Conservation (phyloP, 306 rosid genomes). For the Carpinus viminea region DNA sequence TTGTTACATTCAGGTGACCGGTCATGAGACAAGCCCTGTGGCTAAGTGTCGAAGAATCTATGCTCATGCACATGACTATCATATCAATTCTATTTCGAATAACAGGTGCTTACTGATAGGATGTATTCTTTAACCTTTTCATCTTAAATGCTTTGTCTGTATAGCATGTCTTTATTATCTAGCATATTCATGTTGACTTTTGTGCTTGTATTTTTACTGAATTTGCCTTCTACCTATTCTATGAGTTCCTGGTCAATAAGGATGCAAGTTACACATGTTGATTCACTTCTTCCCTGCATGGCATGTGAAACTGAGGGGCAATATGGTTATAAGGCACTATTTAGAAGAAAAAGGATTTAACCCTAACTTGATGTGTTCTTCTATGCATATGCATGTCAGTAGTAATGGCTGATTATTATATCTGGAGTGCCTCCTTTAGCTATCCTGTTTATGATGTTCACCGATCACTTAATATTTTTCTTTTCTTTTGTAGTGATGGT, state of each 20-base stretch:
- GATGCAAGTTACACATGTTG: not conserved
- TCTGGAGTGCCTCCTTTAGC: not conserved
- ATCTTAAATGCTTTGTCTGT: not conserved
- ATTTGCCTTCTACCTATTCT: not conserved
- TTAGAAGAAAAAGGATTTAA: not conserved
- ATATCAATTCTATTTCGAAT: conserved; percentile 70
- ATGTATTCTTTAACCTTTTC: not conserved
- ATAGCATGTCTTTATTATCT: not conserved
- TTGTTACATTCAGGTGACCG: conserved; percentile 50
- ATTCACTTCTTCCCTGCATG: not conserved
- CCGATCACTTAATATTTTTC: conserved; percentile 3
- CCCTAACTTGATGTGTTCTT: not conserved
- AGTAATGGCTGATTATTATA: not conserved
- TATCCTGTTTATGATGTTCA: not conserved
- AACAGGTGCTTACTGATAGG: conserved; percentile 50
- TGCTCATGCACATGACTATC: conserved; percentile 77
- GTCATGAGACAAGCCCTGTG: conserved; percentile 60
- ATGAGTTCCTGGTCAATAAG: not conserved
- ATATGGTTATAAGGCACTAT: not conserved
- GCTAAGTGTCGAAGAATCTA: conserved; percentile 76
- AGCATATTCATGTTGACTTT: conserved; percentile 10
- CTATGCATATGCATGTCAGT: not conserved
- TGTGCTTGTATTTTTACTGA: not conserved
- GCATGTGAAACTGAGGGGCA: not conserved
- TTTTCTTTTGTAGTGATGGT: conserved; percentile 71